Evolutionary conservation across 2,329 filamentous ascomycete species (phyloP).

Genomic region (Trichoderma sp.): DNA sequence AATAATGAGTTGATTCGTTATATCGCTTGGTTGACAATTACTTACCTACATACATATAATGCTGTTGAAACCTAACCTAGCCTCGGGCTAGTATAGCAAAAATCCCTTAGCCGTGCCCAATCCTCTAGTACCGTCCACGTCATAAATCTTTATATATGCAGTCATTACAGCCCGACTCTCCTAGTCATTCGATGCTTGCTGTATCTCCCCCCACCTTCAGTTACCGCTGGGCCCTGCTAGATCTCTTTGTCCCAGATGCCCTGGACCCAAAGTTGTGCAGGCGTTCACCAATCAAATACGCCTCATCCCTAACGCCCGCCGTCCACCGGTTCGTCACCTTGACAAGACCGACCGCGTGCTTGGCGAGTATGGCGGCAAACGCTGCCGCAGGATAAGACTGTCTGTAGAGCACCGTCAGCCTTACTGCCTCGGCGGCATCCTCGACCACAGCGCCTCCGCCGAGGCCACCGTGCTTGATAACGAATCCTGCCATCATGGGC

Average conservation of each 20-base stretch:
- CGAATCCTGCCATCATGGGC: slow-evolving; percentile 49
- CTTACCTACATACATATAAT: background rate
- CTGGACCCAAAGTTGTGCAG: slow-evolving; percentile 82
- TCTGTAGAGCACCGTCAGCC: slow-evolving; percentile 45
- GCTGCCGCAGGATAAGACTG: slow-evolving; percentile 68
- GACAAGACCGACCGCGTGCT: slow-evolving; percentile 48
- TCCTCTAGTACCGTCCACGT: background rate
- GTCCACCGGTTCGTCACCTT: slow-evolving; percentile 72
- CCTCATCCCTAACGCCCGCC: slow-evolving; percentile 82
- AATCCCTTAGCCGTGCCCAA: background rate
- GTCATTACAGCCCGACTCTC: background rate
- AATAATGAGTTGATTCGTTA: background rate
- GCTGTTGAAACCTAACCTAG: background rate
- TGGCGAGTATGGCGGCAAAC: slow-evolving; percentile 45
- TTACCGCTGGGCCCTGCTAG: slow-evolving; percentile 36
- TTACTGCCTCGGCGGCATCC: slow-evolving; percentile 30
- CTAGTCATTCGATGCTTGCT: background rate
- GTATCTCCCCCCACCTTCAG: background rate
- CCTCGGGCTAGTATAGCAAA: background rate
- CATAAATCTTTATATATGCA: slow-evolving; percentile 7
- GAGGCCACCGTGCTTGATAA: slow-evolving; percentile 30
- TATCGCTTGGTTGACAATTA: background rate
- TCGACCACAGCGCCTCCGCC: slow-evolving; percentile 25
- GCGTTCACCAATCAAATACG: slow-evolving; percentile 91
- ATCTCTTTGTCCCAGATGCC: slow-evolving; percentile 37